Evolutionary conservation across 352 stramenopile species (phyloP), one percentile per base, ranked within the genome.

Genomic region (Halophytophthora polymorphica): DNA sequence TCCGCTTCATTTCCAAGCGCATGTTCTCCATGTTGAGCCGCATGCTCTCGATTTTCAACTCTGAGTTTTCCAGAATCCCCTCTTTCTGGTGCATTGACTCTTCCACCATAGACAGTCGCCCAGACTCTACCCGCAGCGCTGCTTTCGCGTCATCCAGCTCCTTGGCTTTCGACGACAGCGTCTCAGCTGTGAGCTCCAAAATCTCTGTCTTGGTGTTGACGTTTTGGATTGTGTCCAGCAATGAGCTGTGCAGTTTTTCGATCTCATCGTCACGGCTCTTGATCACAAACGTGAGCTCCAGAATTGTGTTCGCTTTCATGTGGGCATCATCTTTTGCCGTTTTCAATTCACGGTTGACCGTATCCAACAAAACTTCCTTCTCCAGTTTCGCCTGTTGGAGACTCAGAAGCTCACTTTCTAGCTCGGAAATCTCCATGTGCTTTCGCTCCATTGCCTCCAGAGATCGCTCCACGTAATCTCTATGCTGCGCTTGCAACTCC

Each of bases 261-360:
- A 88, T 66, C 53, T 90, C 79, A 14, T 86, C 76, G 33, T 90
- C 79, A 1, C 76, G 76, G 43, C 76, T 86, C 50, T 88, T 80
- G 50, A 90, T 70, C 28, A 88, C 72, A 51, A 85, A 85, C n/a
- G 73, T 85, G n/a, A 90, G 64, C 58, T 87, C 74, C 18, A 88
- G 45, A 23, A 90, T 79, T 15, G 71, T 86, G 22, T 68, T 81
- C 3, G 65, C 70, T 46, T 89, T 87, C 18, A 69, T 53, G 23
- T 77, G 64, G 7, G 66, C 57, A 3, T 80, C 76, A 22, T 87
- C 78, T 14, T 60, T 45, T 1, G 60, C 61, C 5, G 50, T 36
- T 23, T 62, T 66, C 0, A 86, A 45, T 25, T 73, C 56, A 10
- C 56, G 56, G 12, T 56, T 57, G 2, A 56, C 55, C 8, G 40